These are phyloP conservation scores for Vitis amurensis DNA, from an alignment of 164 flowering plant genomes.

Conservation along the genomic window DNA sequence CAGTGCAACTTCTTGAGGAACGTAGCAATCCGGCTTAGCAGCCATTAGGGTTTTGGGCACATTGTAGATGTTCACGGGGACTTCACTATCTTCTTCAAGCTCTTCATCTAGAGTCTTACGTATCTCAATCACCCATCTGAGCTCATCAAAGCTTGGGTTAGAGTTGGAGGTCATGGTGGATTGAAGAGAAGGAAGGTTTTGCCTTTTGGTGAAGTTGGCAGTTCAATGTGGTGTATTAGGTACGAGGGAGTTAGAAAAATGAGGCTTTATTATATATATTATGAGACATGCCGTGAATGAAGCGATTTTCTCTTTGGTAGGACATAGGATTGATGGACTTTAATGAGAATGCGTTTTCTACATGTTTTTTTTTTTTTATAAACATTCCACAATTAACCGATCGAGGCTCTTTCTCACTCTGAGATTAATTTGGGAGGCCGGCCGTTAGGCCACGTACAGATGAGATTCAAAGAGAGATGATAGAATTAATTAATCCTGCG, in stretches of 20 bases:
- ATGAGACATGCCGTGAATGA: too few relatives aligned
- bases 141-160: slow-evolving; percentile 33
- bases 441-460: too few relatives aligned
- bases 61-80: slow-evolving; percentile 41
- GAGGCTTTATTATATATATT: too few relatives aligned
- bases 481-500: too few relatives aligned
- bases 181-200: slow-evolving; percentile 3
- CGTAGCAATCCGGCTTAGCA: slow-evolving; percentile 35
- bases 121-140: slow-evolving; percentile 49
- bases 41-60: slow-evolving; percentile 45
- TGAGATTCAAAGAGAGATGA: too few relatives aligned
- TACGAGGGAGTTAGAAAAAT: not conserved
- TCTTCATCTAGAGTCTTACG: slow-evolving; percentile 49
- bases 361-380: too few relatives aligned
- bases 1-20: slow-evolving; percentile 49
- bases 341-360: too few relatives aligned
- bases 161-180: slow-evolving; percentile 7
- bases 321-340: too few relatives aligned
- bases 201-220: not conserved
- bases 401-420: too few relatives aligned
- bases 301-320: too few relatives aligned
- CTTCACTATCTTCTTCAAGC: slow-evolving; percentile 32
- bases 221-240: not conserved
- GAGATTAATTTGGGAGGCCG: too few relatives aligned
- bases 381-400: too few relatives aligned